Evolutionary conservation across 2,329 filamentous ascomycete species (phyloP).

Genomic region (Stachybotrys elegans): DNA sequence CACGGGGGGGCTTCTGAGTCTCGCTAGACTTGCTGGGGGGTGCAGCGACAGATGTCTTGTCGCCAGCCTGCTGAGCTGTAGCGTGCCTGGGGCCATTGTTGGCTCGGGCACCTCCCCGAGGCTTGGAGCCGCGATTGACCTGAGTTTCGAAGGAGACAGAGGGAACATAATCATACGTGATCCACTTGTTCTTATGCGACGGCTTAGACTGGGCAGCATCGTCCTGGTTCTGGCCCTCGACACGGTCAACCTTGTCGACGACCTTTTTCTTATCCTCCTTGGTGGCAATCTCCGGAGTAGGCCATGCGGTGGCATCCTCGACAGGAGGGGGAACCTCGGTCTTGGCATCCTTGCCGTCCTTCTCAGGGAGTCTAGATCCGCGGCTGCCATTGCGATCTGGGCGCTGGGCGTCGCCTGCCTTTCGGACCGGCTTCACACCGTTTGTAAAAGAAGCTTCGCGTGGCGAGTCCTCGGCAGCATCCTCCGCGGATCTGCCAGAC

Average conservation of each 20-base stretch:
- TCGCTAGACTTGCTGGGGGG: conserved; percentile 26
- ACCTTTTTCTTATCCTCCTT: conserved; percentile 70
- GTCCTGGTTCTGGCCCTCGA: conserved; percentile 61
- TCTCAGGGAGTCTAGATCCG: conserved; percentile 40
- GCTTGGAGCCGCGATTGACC: conserved; percentile 52
- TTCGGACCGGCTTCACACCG: conserved; percentile 37
- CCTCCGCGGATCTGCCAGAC: conserved; percentile 17
- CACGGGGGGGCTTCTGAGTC: conserved; percentile 28
- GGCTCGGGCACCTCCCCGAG: conserved; percentile 43
- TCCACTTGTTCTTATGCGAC: conserved; percentile 79
- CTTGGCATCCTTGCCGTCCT: conserved; percentile 29
- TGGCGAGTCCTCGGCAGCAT: conserved; percentile 9
- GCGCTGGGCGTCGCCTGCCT: conserved; percentile 34
- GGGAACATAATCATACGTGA: conserved; percentile 75
- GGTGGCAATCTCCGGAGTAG: conserved; percentile 73
- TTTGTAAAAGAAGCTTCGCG: conserved; percentile 24
- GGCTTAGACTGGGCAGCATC: conserved; percentile 36
- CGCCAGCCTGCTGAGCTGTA: conserved; percentile 25
- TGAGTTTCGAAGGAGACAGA: conserved; percentile 84
- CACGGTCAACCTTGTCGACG: conserved; percentile 55
- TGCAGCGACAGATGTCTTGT: conserved; percentile 29
- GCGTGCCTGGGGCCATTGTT: conserved; percentile 33
- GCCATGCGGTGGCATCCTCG: conserved; percentile 78
- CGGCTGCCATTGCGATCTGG: conserved; percentile 39
- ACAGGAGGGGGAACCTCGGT: conserved; percentile 53